Percentiles rank a stretch among this genome's conserved stretches.
Evolutionary conservation across 192 early-diverging fungal genomes (phyloP).

Genomic region (Glomus cerebriforme): DNA sequence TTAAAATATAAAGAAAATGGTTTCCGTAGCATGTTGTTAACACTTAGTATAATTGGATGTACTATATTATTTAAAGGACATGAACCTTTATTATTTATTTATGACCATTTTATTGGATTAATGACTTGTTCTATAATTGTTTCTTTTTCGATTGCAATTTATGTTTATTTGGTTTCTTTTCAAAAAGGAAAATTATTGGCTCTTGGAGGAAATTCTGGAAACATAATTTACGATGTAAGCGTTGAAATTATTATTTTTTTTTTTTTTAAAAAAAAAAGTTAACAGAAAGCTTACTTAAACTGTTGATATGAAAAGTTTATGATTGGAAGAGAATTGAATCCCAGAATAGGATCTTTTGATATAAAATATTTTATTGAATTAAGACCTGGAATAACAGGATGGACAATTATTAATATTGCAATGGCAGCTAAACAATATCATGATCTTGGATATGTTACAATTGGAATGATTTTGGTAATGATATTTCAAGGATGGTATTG

Average conservation of each 20-base stretch:
- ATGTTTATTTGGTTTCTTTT: slow-evolving; percentile 80
- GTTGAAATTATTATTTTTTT: too few species aligned
- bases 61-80: slow-evolving; percentile 54
- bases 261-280: too few species aligned
- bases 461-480: slow-evolving; percentile 76
- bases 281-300: not conserved
- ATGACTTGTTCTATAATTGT: slow-evolving; percentile 69
- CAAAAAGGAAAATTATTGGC: slow-evolving; percentile 66
- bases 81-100: slow-evolving; percentile 75
- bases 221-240: slow-evolving; percentile 79
- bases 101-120: slow-evolving; percentile 77
- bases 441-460: slow-evolving; percentile 65
- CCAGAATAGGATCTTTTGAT: slow-evolving; percentile 80
- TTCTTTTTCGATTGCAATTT: slow-evolving; percentile 61
- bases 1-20: slow-evolving; percentile 88
- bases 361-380: slow-evolving; percentile 95
- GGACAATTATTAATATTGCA: slow-evolving; percentile 78
- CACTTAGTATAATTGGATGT: slow-evolving; percentile 44
- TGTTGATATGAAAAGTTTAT: slow-evolving; percentile 73
- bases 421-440: slow-evolving; percentile 79
- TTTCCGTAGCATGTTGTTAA: slow-evolving; percentile 61
- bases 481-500: slow-evolving; percentile 83
- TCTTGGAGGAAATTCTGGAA: slow-evolving; percentile 89
- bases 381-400: slow-evolving; percentile 90
- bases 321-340: slow-evolving; percentile 96